Conservation (phyloP, 1,139 yeast species). For the Blastobotrys indianensis region DNA sequence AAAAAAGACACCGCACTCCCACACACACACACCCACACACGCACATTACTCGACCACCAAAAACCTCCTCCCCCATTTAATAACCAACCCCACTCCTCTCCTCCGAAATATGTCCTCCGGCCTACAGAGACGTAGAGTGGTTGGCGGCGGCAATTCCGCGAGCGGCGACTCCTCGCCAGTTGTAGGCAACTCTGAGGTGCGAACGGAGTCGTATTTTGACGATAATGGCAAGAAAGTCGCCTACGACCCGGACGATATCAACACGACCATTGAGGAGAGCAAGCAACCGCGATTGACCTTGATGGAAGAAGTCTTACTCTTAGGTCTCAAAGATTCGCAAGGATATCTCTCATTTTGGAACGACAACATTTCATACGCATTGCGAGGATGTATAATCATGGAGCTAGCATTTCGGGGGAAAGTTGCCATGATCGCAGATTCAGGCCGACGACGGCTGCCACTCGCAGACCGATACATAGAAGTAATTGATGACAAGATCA, state of each 20-base stretch:
- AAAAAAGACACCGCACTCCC: no score
- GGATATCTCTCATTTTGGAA: conserved; percentile 97
- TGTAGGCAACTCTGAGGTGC: neutral
- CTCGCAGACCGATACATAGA: conserved; percentile 81
- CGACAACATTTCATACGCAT: conserved; percentile 91
- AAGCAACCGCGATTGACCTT: conserved; percentile 70
- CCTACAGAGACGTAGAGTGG: conserved; percentile 8
- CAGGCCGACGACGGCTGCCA: conserved; percentile 87
- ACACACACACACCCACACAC: no score
- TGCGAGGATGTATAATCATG: conserved; percentile 87
- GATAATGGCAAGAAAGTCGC: conserved; percentile 59
- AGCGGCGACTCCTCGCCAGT: conserved; percentile 6
- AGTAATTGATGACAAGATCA: conserved; percentile 76
- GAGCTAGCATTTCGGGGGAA: conserved; percentile 90
- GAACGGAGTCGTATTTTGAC: conserved; percentile 10
- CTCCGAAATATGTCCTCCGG: conserved; percentile 5
- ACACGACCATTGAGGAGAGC: conserved; percentile 43
- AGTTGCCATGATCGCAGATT: conserved; percentile 84
- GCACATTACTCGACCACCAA: no score
- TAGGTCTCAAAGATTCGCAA: conserved; percentile 92
- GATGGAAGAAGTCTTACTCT: conserved; percentile 91
- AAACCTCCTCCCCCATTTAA: no score
- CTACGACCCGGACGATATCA: conserved; percentile 70
- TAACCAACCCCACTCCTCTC: no score
- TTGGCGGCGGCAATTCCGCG: neutral